Conservation (phyloP, 306 rosid species). For the Prunus mira region DNA sequence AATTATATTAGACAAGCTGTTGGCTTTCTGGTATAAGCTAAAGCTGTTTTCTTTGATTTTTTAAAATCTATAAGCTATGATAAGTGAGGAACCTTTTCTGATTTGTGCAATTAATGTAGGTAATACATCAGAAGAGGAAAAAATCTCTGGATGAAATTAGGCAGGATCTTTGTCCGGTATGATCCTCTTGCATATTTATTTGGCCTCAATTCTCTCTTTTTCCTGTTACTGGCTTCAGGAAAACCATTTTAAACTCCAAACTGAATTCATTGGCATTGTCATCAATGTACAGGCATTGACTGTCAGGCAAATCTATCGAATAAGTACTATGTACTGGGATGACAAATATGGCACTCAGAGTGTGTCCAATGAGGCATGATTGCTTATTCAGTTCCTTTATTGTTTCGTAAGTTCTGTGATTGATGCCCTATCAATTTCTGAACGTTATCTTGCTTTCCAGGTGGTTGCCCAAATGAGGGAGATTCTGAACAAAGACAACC, state of each 20-base stretch:
- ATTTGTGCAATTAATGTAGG: constrained; percentile 48
- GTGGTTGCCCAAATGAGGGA: constrained; percentile 98
- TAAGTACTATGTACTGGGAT: constrained; percentile 99
- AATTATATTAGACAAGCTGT: constrained; percentile 95
- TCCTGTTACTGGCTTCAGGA: neutral
- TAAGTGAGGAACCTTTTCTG: constrained; percentile 7
- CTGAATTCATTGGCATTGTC: constrained; percentile 10
- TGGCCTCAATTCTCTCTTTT: neutral
- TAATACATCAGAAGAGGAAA: constrained; percentile 95
- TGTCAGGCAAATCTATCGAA: constrained; percentile 94
- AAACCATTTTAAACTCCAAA: neutral
- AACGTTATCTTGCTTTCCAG: constrained; percentile 45
- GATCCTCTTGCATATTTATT: constrained; percentile 21
- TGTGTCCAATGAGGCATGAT: constrained; percentile 95
- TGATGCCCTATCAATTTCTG: constrained; percentile 12
- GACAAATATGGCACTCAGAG: constrained; percentile 99
- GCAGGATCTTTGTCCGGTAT: constrained; percentile 96
- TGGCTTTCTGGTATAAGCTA: constrained; percentile 82
- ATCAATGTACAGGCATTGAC: constrained; percentile 68
- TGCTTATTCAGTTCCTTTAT: constrained; percentile 24
- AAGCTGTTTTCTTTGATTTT: constrained; percentile 11
- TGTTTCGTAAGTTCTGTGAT: neutral
- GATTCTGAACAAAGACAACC: constrained; percentile 80
- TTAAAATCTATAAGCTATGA: neutral
- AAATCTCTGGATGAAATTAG: constrained; percentile 86